These are phyloP conservation scores for Cyberlindnera galapagoensis DNA, from an alignment of 805 yeast species.

Conservation along the genomic window DNA sequence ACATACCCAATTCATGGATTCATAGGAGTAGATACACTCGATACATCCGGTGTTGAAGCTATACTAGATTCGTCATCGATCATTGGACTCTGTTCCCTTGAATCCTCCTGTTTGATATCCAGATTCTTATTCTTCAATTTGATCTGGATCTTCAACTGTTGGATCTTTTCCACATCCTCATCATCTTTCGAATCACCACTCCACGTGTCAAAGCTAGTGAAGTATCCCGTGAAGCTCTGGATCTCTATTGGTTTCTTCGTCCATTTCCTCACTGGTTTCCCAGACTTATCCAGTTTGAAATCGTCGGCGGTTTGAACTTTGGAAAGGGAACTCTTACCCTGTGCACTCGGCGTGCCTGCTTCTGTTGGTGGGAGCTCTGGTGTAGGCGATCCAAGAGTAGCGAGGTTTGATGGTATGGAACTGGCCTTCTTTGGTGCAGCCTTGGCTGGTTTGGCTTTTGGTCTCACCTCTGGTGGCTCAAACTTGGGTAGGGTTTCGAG, in stretches of 20 bases:
- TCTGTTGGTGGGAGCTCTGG: conserved; percentile 11
- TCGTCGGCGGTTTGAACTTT: conserved; percentile 13
- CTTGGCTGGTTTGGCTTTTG: conserved; percentile 1
- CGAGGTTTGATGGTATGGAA: conserved; percentile 1
- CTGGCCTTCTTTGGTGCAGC: conserved; percentile 4
- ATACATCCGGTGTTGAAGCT: conserved; percentile 18
- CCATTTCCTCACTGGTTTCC: conserved; percentile 41
- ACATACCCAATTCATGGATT: too few species aligned
- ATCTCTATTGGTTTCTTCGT: conserved; percentile 30
- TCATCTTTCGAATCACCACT: conserved; percentile 23
- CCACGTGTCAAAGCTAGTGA: conserved; percentile 33
- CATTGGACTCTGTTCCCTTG: conserved; percentile 21
- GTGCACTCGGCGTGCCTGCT: conserved; percentile 11
- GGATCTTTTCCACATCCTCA: conserved; percentile 1
- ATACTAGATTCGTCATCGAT: conserved; percentile 18
- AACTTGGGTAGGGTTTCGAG: conserved; percentile 7
- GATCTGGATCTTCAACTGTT: conserved; percentile 16
- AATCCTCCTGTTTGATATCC: conserved; percentile 8
- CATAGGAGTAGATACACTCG: conserved; percentile 16
- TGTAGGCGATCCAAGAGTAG: conserved; percentile 5
- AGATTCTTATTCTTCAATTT: conserved; percentile 18
- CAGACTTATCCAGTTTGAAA: conserved; percentile 33
- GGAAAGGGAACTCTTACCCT: conserved; percentile 6
- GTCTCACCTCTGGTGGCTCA: conserved; percentile 1
- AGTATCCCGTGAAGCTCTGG: conserved; percentile 40